These are phyloP conservation scores for Pythium insidiosum DNA, from an alignment of 352 stramenopile species.

Conservation along the genomic window DNA sequence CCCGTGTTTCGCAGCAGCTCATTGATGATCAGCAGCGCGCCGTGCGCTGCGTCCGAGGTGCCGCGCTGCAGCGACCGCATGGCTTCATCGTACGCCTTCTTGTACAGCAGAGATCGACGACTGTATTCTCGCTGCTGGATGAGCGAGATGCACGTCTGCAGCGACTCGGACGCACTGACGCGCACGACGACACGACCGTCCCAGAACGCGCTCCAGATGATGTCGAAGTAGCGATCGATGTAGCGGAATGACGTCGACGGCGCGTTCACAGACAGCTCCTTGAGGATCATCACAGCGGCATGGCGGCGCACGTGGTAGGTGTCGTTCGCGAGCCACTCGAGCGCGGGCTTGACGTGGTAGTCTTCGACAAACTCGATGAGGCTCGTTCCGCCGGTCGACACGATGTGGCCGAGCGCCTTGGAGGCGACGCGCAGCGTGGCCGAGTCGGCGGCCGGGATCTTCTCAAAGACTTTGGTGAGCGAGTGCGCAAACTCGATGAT, in stretches of 20 bases:
- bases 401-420: conserved; percentile 82
- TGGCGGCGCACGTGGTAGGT: conserved; percentile 84
- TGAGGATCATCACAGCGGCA: conserved; percentile 81
- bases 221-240: conserved; percentile 88
- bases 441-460: conserved; percentile 67
- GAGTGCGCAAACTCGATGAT: conserved; percentile 88
- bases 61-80: conserved; percentile 64
- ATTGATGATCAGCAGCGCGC: conserved; percentile 78
- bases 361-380: conserved; percentile 87
- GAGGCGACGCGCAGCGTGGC: conserved; percentile 64
- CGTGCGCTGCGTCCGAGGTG: conserved; percentile 75
- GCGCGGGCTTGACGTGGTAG: conserved; percentile 81
- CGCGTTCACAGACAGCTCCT: conserved; percentile 80
- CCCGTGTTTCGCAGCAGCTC: conserved; percentile 81
- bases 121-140: conserved; percentile 87
- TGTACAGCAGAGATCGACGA: conserved; percentile 78
- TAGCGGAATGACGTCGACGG: conserved; percentile 81
- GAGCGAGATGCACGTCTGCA: conserved; percentile 81
- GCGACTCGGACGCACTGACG: conserved; percentile 72
- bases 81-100: conserved; percentile 66
- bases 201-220: conserved; percentile 87
- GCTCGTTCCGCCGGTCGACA: conserved; percentile 78
- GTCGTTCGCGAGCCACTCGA: conserved; percentile 86
- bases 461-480: conserved; percentile 83
- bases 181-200: conserved; percentile 71